Evolutionary conservation across 75 land plant species (phyloP).

Genomic region (Pinus tabuliformis): DNA sequence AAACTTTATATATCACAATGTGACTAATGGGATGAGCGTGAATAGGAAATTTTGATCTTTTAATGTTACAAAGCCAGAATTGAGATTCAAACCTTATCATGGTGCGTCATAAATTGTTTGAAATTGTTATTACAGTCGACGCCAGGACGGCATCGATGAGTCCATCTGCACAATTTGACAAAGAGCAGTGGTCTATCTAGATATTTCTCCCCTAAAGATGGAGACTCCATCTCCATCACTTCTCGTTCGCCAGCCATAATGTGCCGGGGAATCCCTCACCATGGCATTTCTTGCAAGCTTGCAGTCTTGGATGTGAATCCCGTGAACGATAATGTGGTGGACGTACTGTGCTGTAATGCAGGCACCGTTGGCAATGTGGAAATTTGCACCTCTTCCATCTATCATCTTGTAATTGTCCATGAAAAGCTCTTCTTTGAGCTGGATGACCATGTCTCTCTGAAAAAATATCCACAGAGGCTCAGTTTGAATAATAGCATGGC

Average conservation of each 20-base stretch:
- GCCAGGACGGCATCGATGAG: constrained; percentile 75
- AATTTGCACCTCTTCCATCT: constrained; percentile 30
- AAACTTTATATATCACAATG: neutral
- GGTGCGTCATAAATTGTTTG: constrained; percentile 85
- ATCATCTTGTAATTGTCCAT: constrained; percentile 36
- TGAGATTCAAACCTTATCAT: constrained; percentile 62
- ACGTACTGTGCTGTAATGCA: constrained; percentile 26
- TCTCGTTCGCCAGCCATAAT: constrained; percentile 62
- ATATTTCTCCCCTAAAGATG: constrained; percentile 58
- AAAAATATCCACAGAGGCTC: constrained; percentile 36
- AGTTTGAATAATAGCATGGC: constrained; percentile 22
- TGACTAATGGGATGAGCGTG: too few species aligned
- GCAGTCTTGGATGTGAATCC: constrained; percentile 53
- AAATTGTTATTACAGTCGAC: constrained; percentile 75
- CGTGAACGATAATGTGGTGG: constrained; percentile 23
- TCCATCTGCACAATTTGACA: constrained; percentile 76
- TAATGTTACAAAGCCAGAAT: neutral
- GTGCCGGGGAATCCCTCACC: constrained; percentile 72
- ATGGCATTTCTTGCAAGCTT: constrained; percentile 70
- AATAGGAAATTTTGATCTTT: neutral
- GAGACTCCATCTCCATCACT: constrained; percentile 79
- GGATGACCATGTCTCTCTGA: constrained; percentile 20
- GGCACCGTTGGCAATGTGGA: constrained; percentile 32
- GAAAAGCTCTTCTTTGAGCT: constrained; percentile 30
- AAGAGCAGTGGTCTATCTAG: constrained; percentile 77